A percentile compares a stretch with the other conserved stretches of the same genome.
These are phyloP conservation scores for Phialophora expanda DNA, from an alignment of 2,329 filamentous ascomycete genomes.

Conservation along the genomic window DNA sequence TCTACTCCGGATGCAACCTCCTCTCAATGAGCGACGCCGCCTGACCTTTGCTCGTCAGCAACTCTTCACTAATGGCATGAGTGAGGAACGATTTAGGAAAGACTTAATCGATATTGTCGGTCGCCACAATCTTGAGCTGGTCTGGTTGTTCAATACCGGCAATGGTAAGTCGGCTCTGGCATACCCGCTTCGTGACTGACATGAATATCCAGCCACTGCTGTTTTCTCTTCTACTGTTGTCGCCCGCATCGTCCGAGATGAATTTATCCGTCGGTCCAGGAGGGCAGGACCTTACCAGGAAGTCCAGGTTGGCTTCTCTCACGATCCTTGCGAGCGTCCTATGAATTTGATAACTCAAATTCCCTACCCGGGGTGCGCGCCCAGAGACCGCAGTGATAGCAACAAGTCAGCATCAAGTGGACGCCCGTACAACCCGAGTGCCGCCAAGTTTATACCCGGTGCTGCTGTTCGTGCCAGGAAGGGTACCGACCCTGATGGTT, in stretches of 20 bases:
- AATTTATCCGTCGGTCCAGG: slow-evolving; percentile 43
- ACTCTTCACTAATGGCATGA: slow-evolving; percentile 46
- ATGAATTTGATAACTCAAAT: slow-evolving; percentile 44
- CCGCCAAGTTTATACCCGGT: slow-evolving; percentile 30
- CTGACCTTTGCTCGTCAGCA: slow-evolving; percentile 50
- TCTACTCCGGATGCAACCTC: slow-evolving; percentile 45
- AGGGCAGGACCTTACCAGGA: slow-evolving; percentile 43
- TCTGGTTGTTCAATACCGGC: slow-evolving; percentile 51
- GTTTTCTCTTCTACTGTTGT: slow-evolving; percentile 47
- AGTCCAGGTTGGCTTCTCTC: slow-evolving; percentile 47
- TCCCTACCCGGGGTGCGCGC: slow-evolving; percentile 24
- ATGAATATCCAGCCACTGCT: slow-evolving; percentile 43
- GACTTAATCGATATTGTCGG: slow-evolving; percentile 46
- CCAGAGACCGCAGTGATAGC: slow-evolving; percentile 33
- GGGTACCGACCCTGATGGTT: slow-evolving; percentile 33
- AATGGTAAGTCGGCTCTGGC: slow-evolving; percentile 45
- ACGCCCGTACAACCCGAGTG: slow-evolving; percentile 31
- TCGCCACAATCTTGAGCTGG: slow-evolving; percentile 47
- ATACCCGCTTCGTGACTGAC: slow-evolving; percentile 12
- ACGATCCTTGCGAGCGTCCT: slow-evolving; percentile 50
- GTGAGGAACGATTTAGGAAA: slow-evolving; percentile 44
- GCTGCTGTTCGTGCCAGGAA: slow-evolving; percentile 27
- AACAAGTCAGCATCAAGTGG: slow-evolving; percentile 28
- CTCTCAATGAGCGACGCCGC: slow-evolving; percentile 48
- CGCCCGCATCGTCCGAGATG: slow-evolving; percentile 45